A percentile compares a stretch with the other conserved stretches of the same genome.
These are phyloP conservation scores for Micractinium conductrix DNA, from an alignment of 139 green algal species.

Conservation along the genomic window DNA sequence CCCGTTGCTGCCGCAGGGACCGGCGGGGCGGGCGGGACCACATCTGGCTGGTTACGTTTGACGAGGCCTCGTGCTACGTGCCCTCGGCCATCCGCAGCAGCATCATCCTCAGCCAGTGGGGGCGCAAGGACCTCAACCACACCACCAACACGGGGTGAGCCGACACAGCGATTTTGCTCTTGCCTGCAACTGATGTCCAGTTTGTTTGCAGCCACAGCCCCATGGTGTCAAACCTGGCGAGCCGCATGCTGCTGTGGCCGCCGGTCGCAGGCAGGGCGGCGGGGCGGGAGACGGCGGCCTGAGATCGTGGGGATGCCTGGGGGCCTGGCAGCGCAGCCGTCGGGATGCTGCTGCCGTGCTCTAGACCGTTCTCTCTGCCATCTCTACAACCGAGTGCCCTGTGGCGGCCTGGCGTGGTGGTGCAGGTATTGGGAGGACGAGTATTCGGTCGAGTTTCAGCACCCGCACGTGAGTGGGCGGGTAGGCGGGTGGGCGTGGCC, in stretches of 20 bases:
- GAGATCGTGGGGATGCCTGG: no score
- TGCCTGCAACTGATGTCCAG: no score
- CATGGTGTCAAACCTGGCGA: no score
- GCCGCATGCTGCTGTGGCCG: no score
- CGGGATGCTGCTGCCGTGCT: background rate
- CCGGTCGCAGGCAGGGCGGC: no score
- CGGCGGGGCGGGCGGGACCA: conserved; percentile 24
- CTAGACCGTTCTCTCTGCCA: background rate
- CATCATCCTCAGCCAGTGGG: conserved; percentile 62
- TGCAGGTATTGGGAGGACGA: conserved; percentile 3
- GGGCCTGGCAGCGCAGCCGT: no score
- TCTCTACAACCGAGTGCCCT: background rate
- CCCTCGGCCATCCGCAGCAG: conserved; percentile 40
- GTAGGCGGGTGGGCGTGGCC: background rate
- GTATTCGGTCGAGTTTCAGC: background rate
- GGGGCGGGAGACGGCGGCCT: no score
- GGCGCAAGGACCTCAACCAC: conserved; percentile 22
- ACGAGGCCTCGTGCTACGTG: conserved; percentile 64
- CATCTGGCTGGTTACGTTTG: conserved; percentile 42
- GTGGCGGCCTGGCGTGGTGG: no score
- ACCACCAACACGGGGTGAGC: background rate
- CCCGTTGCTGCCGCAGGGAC: conserved; percentile 5
- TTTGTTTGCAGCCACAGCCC: no score
- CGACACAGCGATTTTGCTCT: no score
- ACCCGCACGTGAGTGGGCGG: no score